Evolutionary conservation across 1,284 basidiomycete genomes (phyloP).

Genomic region (Ustilago sp.): DNA sequence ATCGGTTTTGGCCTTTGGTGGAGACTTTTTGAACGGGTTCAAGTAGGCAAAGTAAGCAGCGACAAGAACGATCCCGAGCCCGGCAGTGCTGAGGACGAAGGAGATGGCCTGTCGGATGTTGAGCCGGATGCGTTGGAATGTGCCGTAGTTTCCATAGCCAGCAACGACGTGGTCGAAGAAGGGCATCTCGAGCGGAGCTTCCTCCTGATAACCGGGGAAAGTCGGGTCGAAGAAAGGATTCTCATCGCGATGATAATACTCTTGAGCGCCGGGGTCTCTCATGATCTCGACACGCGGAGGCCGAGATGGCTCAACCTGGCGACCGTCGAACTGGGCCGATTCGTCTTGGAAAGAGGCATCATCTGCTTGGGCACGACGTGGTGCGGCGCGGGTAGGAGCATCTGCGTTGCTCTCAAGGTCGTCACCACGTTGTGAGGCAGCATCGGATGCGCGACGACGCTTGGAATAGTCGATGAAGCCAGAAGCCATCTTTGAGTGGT

Average conservation of each 20-base stretch:
- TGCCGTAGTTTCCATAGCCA: constrained; percentile 61
- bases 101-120: constrained; percentile 62
- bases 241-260: constrained; percentile 33
- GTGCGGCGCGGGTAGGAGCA: constrained; percentile 1
- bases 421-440: not conserved
- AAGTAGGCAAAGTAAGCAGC: constrained; percentile 59
- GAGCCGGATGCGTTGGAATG: constrained; percentile 52
- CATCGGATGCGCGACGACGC: constrained; percentile 30
- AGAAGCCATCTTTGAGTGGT: constrained; percentile 21
- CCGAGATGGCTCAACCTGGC: constrained; percentile 11
- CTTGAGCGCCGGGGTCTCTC: constrained; percentile 20
- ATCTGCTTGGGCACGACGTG: constrained; percentile 17
- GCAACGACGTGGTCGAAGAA: constrained; percentile 68
- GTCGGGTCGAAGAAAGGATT: constrained; percentile 58
- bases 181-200: constrained; percentile 59
- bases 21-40: constrained; percentile 64
- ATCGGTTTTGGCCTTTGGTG: constrained; percentile 59
- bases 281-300: constrained; percentile 40
- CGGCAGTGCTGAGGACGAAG: constrained; percentile 49
- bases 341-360: constrained; percentile 22
- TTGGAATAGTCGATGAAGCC: constrained; percentile 58
- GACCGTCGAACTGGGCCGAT: constrained; percentile 22
- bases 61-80: constrained; percentile 51
- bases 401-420: constrained; percentile 17
- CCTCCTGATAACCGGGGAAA: constrained; percentile 51